Evolutionary conservation across 164 flowering plant species (phyloP).

Genomic region (Piper betle): DNA sequence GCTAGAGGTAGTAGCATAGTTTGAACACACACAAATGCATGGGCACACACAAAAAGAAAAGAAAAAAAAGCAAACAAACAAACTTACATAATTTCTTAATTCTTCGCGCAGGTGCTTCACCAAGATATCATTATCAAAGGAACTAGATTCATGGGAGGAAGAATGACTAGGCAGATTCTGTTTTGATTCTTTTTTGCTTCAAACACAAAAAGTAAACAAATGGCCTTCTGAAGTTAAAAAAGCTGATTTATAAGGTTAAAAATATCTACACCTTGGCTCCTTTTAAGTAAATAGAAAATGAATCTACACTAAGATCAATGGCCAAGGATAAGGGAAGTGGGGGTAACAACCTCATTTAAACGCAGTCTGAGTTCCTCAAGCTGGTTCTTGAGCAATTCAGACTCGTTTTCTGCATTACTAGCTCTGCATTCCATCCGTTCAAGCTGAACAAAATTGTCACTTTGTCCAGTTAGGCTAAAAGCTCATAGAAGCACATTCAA

Average conservation of each 20-base stretch:
- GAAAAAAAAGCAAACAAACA: not conserved
- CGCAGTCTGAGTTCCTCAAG: slow-evolving; percentile 41
- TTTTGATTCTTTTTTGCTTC: slow-evolving; percentile 57
- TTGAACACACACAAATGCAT: no score
- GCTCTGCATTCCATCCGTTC: slow-evolving; percentile 76
- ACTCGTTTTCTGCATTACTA: slow-evolving; percentile 60
- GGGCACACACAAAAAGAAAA: not conserved
- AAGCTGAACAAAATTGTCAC: slow-evolving; percentile 31
- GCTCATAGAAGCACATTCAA: not conserved
- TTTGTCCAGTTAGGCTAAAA: not conserved
- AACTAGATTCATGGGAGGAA: slow-evolving; percentile 26
- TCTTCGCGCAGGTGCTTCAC: slow-evolving; percentile 84
- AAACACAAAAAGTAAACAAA: slow-evolving; percentile 35
- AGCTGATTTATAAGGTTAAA: not conserved
- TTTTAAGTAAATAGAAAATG: not conserved
- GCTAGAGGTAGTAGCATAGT: no score
- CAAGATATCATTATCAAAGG: slow-evolving; percentile 36
- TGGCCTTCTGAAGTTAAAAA: not conserved
- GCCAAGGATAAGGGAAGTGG: not conserved
- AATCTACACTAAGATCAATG: not conserved
- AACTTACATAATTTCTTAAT: slow-evolving; percentile 68
- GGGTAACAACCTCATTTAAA: slow-evolving; percentile 43
- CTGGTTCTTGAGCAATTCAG: slow-evolving; percentile 48
- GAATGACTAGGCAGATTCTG: slow-evolving; percentile 28
- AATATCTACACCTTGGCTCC: not conserved